These are phyloP conservation scores for Teratosphaeria epicoccoides DNA, from an alignment of 2,329 filamentous ascomycete species.

Conservation along the genomic window DNA sequence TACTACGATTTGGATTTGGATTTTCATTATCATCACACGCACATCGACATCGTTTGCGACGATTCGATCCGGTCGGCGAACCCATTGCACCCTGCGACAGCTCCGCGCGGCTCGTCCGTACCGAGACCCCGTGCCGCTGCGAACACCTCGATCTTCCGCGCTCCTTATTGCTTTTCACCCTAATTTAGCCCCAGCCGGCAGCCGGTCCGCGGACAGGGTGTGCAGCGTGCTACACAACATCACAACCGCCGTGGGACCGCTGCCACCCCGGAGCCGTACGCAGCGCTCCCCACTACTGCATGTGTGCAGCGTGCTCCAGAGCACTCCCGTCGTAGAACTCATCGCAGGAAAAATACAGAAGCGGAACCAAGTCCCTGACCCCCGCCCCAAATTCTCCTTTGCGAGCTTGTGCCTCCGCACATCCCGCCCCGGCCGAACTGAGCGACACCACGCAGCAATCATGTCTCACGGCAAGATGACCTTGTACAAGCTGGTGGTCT, in stretches of 20 bases:
- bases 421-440: background rate
- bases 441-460: slow-evolving; percentile 5
- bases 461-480: slow-evolving; percentile 31
- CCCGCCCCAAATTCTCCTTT: background rate
- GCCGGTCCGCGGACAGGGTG: background rate
- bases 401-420: background rate
- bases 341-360: background rate
- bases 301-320: background rate
- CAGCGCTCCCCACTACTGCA: background rate
- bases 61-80: too few species aligned
- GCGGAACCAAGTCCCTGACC: background rate
- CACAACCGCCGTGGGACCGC: background rate
- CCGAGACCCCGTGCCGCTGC: background rate
- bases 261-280: background rate
- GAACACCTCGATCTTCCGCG: background rate
- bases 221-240: background rate
- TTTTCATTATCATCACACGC: too few species aligned
- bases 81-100: background rate
- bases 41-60: too few species aligned
- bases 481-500: slow-evolving; percentile 82
- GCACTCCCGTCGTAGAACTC: background rate
- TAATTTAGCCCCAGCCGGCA: background rate
- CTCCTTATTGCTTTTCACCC: background rate
- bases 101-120: background rate
- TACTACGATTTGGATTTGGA: too few species aligned